Percentiles rank a stretch among this genome's conserved stretches.
phyloP scores from a whole-genome alignment of 2,329 filamentous ascomycete genomes.

The Cladosporium sp. region DNA sequence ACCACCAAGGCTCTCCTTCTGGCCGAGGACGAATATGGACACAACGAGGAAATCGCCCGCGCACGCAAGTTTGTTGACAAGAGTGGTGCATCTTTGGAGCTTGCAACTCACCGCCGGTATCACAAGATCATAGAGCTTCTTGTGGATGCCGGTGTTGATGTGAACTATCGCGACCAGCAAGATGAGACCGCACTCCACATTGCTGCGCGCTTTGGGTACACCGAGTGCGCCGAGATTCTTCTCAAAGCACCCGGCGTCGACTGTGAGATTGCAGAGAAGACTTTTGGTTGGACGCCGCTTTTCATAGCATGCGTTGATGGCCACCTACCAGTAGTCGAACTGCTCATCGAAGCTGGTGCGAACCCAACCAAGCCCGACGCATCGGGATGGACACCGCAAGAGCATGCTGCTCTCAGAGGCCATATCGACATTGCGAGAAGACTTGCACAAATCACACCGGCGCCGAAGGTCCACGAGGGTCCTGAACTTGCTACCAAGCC shows the following conservation, averaged over 20 bases:
- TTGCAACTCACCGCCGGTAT: conserved; percentile 86
- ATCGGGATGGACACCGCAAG: conserved; percentile 89
- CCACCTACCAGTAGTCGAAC: conserved; percentile 66
- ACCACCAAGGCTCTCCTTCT: conserved; percentile 78
- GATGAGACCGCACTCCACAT: conserved; percentile 91
- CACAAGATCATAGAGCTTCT: conserved; percentile 78
- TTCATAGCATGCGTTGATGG: conserved; percentile 91
- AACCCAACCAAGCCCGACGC: conserved; percentile 70
- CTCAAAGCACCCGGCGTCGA: conserved; percentile 68
- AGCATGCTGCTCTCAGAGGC: conserved; percentile 85
- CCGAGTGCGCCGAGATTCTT: conserved; percentile 71
- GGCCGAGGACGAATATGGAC: conserved; percentile 57
- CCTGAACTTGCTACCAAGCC: conserved; percentile 12
- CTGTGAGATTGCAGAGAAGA: conserved; percentile 71
- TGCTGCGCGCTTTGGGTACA: conserved; percentile 82
- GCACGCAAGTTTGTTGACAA: conserved; percentile 67
- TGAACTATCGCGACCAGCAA: conserved; percentile 86
- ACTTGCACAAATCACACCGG: conserved; percentile 55
- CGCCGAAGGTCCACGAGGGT: conserved; percentile 28
- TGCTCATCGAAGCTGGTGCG: conserved; percentile 73
- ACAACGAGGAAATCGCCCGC: conserved; percentile 42
- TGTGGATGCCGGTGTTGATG: conserved; percentile 82
- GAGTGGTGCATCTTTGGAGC: conserved; percentile 78
- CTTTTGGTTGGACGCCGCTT: conserved; percentile 91
- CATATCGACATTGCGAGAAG: conserved; percentile 75